These are phyloP conservation scores for Filobasidium uniguttulatum DNA, from an alignment of 1,284 basidiomycete species.

Conservation along the genomic window DNA sequence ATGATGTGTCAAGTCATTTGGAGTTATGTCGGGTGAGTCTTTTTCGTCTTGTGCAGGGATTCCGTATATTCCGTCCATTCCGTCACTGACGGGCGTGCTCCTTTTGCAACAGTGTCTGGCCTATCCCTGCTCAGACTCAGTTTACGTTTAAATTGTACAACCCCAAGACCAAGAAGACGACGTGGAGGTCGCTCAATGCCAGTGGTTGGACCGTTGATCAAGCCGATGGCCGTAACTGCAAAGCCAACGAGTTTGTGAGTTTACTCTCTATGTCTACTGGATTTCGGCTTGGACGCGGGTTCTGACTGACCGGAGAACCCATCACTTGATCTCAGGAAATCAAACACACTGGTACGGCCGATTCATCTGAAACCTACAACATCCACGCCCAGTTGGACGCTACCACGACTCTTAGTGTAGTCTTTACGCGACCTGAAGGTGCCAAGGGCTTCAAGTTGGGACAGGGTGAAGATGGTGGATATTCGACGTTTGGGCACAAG, in stretches of 20 bases:
- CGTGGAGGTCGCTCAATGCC: slow-evolving; percentile 85
- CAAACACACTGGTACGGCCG: slow-evolving; percentile 50
- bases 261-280: slow-evolving; percentile 5
- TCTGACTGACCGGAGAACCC: too few species aligned
- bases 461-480: slow-evolving; percentile 71
- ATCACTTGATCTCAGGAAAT: slow-evolving; percentile 36
- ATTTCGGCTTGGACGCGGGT: background rate
- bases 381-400: slow-evolving; percentile 67
- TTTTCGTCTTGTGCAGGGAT: too few species aligned
- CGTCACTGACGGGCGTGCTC: slow-evolving; percentile 8
- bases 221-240: slow-evolving; percentile 73
- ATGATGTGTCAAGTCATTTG: slow-evolving; percentile 90
- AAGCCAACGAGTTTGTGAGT: slow-evolving; percentile 71
- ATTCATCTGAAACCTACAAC: slow-evolving; percentile 60
- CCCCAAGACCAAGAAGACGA: slow-evolving; percentile 57
- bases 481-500: slow-evolving; percentile 77
- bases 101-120: slow-evolving; percentile 25
- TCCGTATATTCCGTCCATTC: too few species aligned
- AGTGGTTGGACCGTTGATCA: slow-evolving; percentile 51
- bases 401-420: slow-evolving; percentile 60
- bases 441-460: slow-evolving; percentile 86
- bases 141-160: slow-evolving; percentile 87
- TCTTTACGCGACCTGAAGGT: slow-evolving; percentile 53
- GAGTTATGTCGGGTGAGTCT: slow-evolving; percentile 75
- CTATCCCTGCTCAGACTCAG: slow-evolving; percentile 65